A percentile compares a stretch with the other conserved stretches of the same genome.
These are phyloP conservation scores for Elongisporangium anandrum DNA, from an alignment of 352 stramenopile species.

Conservation along the genomic window DNA sequence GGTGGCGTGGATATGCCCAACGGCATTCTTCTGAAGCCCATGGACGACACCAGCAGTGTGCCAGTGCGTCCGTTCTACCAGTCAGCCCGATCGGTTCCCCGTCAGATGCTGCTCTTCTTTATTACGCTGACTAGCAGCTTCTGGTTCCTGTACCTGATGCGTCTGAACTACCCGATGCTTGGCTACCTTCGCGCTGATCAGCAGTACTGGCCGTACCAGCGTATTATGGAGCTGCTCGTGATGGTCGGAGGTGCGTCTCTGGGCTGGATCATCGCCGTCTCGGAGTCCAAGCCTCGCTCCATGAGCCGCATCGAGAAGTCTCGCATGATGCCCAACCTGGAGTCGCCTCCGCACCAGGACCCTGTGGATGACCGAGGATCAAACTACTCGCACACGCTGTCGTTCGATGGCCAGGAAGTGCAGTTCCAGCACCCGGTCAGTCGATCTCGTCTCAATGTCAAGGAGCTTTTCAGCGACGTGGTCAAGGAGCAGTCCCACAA, in stretches of 20 bases:
- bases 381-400: constrained; percentile 74
- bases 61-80: constrained; percentile 77
- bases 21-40: constrained; percentile 69
- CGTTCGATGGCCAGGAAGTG: constrained; percentile 72
- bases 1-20: constrained; percentile 69
- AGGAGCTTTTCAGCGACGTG: constrained; percentile 70
- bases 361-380: constrained; percentile 38
- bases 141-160: constrained; percentile 64
- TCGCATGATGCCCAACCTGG: constrained; percentile 41
- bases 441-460: constrained; percentile 65
- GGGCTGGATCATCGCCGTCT: constrained; percentile 61
- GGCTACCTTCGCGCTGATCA: constrained; percentile 52
- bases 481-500: constrained; percentile 86
- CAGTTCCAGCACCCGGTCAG: constrained; percentile 74
- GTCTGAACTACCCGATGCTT: constrained; percentile 68
- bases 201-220: constrained; percentile 81
- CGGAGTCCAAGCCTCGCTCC: constrained; percentile 58
- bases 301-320: constrained; percentile 80
- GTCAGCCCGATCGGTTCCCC: constrained; percentile 51
- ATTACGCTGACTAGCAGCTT: constrained; percentile 76
- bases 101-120: constrained; percentile 80
- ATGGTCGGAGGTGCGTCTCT: constrained; percentile 55
- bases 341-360: constrained; percentile 27
- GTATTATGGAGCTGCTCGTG: constrained; percentile 67
- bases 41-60: constrained; percentile 80